phyloP scores from a whole-genome alignment of 768 basidiomycete species.

The Calocybe cyanea region DNA sequence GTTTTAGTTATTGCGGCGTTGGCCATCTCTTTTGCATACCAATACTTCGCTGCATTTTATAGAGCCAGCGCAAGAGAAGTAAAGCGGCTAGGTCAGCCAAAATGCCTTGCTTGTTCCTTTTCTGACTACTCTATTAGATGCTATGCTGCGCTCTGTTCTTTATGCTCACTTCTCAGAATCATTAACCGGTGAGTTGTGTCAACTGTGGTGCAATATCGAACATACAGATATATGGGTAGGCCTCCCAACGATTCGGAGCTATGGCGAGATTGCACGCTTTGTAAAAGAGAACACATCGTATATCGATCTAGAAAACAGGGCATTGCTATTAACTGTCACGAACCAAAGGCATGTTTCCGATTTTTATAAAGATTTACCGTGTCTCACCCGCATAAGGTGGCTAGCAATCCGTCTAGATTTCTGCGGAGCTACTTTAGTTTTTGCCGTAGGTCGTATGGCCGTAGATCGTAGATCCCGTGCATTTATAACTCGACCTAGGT shows the following conservation, averaged over 20 bases:
- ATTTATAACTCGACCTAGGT: conserved; percentile 35
- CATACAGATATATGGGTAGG: neutral
- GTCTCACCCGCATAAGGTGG: conserved; percentile 39
- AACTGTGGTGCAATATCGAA: neutral
- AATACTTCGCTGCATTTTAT: conserved; percentile 66
- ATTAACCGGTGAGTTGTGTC: conserved; percentile 42
- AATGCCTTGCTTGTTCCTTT: neutral
- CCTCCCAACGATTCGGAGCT: conserved; percentile 68
- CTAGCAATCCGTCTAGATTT: conserved; percentile 69
- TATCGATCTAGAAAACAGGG: conserved; percentile 74
- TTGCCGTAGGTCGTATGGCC: conserved; percentile 41
- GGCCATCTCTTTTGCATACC: conserved; percentile 56
- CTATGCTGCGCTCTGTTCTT: conserved; percentile 68
- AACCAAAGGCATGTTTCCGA: conserved; percentile 49
- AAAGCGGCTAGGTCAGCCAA: conserved; percentile 41
- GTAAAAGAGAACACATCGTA: conserved; percentile 58
- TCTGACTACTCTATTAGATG: conserved; percentile 36
- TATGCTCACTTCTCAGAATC: conserved; percentile 81
- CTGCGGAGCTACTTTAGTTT: conserved; percentile 57
- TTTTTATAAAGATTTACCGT: neutral
- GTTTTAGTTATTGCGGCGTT: conserved; percentile 50
- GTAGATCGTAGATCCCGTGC: neutral
- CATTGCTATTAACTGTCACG: conserved; percentile 59
- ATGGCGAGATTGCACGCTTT: conserved; percentile 61
- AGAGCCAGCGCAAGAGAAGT: conserved; percentile 68